Conservation (phyloP, 2,329 filamentous ascomycete species). For the Aspergillus viridinutans region DNA sequence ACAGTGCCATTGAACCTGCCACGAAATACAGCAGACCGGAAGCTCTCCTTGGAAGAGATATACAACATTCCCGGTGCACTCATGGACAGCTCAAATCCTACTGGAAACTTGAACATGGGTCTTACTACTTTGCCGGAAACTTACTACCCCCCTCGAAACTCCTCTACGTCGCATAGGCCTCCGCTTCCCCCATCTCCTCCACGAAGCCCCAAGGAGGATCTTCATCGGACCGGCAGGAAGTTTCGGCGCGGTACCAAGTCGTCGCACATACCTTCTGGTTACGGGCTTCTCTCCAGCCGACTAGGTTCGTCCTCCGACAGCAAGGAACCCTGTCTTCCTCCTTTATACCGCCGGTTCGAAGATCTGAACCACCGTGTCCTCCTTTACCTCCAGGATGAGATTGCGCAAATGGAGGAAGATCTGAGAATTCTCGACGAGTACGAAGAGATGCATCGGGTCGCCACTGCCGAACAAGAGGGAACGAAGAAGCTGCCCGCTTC, state of each 20-base stretch:
- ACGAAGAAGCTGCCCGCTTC: slow-evolving; percentile 34
- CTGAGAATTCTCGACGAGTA: slow-evolving; percentile 65
- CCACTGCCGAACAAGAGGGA: slow-evolving; percentile 30
- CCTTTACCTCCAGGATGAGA: slow-evolving; percentile 79
- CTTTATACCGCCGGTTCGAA: slow-evolving; percentile 80
- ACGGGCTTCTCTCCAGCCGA: slow-evolving; percentile 31
- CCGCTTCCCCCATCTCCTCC: slow-evolving; percentile 32
- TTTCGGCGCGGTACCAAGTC: slow-evolving; percentile 21
- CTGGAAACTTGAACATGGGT: slow-evolving; percentile 25
- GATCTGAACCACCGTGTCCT: slow-evolving; percentile 76
- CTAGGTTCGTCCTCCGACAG: slow-evolving; percentile 26
- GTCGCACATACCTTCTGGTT: slow-evolving; percentile 28
- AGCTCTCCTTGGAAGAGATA: slow-evolving; percentile 17
- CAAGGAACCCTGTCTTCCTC: slow-evolving; percentile 37
- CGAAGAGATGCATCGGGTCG: slow-evolving; percentile 38
- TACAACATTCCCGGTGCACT: slow-evolving; percentile 14
- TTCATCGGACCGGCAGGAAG: slow-evolving; percentile 17
- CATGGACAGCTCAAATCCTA: slow-evolving; percentile 17
- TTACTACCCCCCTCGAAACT: slow-evolving; percentile 26
- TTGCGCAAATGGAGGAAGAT: slow-evolving; percentile 74
- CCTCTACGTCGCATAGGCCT: slow-evolving; percentile 16
- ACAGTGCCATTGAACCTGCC: slow-evolving; percentile 24
- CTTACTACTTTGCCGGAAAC: slow-evolving; percentile 27
- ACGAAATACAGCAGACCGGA: slow-evolving; percentile 18
- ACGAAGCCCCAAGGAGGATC: slow-evolving; percentile 28